Base-by-base conservation (phyloP, 176 grass and related monocot genomes). In the Puya raimondii region DNA sequence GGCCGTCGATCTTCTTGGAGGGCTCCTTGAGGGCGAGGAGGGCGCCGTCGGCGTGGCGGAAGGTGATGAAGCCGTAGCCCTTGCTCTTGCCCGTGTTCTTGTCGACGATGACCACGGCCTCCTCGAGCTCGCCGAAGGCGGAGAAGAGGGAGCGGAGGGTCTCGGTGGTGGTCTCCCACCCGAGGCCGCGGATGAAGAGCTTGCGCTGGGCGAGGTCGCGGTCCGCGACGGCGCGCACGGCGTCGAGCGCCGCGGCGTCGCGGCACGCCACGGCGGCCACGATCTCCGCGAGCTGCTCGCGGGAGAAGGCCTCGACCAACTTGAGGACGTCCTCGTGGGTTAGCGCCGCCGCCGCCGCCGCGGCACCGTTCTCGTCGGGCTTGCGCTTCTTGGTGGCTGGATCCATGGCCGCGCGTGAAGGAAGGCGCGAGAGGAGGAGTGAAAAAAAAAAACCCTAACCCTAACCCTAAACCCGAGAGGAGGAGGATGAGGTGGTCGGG, bases 1-100 rank as follows among this genome's bases (percentile, higher is more conserved):
- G 86, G 16, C 84, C 94, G 48, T 99, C 94, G 23, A 99, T 99
- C 82, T 99, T 99, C 84, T 99, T 99, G 2, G 94, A 99, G 0
- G 94, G 94, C 67, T 99, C 94, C 72, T 86, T 99, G 17, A 99
- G 85, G 9, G 94, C 94, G 63, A 90, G 89, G 73, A 93, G 70
- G 16, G 90, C 94, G 12, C 89, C 88, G 14, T 99, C 94, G 2
- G 86, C 77, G 57, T 99, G 81, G 72, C 87, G 89, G 85, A 99
- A 99, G 70, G 94, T 93, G 74, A 99, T 88, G 77, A 99, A 99
- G 0, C 94, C 94, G 23, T 99, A 99, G 20, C 94, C 87, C 76
- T 93, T 99, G 51, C 89, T 93, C 63, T 84, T 84, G 8, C 90
- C 94, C 10, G 90, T 99, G 65, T 72, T 6, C 64, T 92, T 99